Base-by-base conservation (phyloP, 169 alveolate genomes). In the Cryptosporidium andersoni region DNA sequence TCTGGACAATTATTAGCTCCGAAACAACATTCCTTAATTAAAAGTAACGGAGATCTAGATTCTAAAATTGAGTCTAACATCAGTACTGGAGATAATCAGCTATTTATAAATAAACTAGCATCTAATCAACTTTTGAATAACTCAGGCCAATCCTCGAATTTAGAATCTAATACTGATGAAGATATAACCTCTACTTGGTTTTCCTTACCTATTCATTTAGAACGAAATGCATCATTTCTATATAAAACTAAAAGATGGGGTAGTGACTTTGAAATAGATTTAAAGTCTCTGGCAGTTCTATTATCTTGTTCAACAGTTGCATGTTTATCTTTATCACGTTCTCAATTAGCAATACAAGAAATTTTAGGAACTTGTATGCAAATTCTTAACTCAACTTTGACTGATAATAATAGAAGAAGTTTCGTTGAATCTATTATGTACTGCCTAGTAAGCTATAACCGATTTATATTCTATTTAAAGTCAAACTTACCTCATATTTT, bases 1-100 rank as follows among this genome's bases (percentile, higher is more conserved):
- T 74, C 85, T 25, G 85, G 85, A 39, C 85, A 74, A 63, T 68
- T 74, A 25, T 53, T 74, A 6, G 85, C 85, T 39, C 85, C 85
- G 25, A 74, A 74, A 55, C 81, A 66, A 8, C 68, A 58, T 39
- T 39, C 60, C 8, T 58, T 68, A 0, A 60, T 68, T 39, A 74
- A 74, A 5, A 56, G 56, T 3, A 74, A 7, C 52, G 60, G 60
- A 47, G 85, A 74, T 7, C 5, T 47, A 16, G 4, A 60, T 12
- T 64, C 36, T 64, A 56, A 64, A n/a, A 45, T 5, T n/a, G 25
- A 9, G 6, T 47, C 63, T 1, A n/a, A 37, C 2, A 47, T 40
- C 5, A 64, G 55, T 40, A 9, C 39, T 34, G 45, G 39, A 4
- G 4, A 11, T 4, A 47, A 60, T 25, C 25, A 25, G 25, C 0